A percentile compares a stretch with the other conserved stretches of the same genome.
These are phyloP conservation scores for Xylariaceae sp. DNA, from an alignment of 2,329 filamentous ascomycete species.

Conservation along the genomic window DNA sequence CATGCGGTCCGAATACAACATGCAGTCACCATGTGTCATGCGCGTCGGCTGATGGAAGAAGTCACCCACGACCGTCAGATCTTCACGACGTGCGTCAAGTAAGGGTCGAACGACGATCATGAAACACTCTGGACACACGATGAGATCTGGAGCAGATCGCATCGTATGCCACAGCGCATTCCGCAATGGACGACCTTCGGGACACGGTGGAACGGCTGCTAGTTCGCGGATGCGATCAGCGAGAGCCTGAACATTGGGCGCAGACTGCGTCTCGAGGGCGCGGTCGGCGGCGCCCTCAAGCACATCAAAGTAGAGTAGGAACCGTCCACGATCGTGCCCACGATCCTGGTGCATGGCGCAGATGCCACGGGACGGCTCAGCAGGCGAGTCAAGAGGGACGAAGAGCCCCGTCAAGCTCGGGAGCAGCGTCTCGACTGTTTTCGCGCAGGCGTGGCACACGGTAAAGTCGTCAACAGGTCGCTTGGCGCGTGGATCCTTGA, in stretches of 20 bases:
- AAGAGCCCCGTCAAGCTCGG: slow-evolving; percentile 69
- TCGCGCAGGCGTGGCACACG: slow-evolving; percentile 70
- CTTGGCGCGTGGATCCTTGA: slow-evolving; percentile 65
- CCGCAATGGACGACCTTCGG: slow-evolving; percentile 57
- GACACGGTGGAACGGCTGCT: slow-evolving; percentile 58
- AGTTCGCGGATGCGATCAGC: slow-evolving; percentile 60
- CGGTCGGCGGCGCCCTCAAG: slow-evolving; percentile 55
- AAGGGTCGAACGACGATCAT: slow-evolving; percentile 72
- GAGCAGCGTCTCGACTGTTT: slow-evolving; percentile 67
- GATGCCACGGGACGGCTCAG: slow-evolving; percentile 44
- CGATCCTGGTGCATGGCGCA: slow-evolving; percentile 64
- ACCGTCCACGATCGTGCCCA: slow-evolving; percentile 37
- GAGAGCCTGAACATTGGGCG: slow-evolving; percentile 58
- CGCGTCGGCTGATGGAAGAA: slow-evolving; percentile 61
- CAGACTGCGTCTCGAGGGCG: slow-evolving; percentile 40
- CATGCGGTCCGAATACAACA: slow-evolving; percentile 80
- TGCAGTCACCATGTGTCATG: slow-evolving; percentile 59
- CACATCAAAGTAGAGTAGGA: slow-evolving; percentile 57
- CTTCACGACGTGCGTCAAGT: slow-evolving; percentile 43
- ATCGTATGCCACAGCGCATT: slow-evolving; percentile 74
- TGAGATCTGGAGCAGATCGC: slow-evolving; percentile 69
- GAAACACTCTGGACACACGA: slow-evolving; percentile 84
- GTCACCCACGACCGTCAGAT: slow-evolving; percentile 52
- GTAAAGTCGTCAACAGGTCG: slow-evolving; percentile 65
- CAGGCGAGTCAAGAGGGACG: slow-evolving; percentile 44